These are phyloP conservation scores for Moricandia arvensis DNA, from an alignment of 345 rosid species.

Conservation along the genomic window DNA sequence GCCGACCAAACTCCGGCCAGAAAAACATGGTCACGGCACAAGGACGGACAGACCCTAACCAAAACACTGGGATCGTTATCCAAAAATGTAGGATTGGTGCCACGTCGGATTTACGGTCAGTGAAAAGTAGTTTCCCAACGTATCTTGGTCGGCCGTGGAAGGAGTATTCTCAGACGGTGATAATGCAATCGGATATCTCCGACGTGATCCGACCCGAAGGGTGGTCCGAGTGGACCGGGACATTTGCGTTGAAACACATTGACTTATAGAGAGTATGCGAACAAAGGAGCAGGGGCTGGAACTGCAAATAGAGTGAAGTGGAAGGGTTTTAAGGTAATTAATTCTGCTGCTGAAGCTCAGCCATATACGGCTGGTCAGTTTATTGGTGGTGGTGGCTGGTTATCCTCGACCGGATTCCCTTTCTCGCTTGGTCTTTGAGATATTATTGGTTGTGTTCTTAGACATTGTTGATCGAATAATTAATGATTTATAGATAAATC, in stretches of 20 bases:
- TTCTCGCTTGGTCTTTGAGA: conserved; percentile 59
- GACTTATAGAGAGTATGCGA: conserved; percentile 68
- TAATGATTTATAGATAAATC: conserved; percentile 1
- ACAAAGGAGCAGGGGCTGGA: conserved; percentile 70
- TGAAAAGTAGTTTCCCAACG: conserved; percentile 57
- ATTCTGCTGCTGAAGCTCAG: conserved; percentile 57
- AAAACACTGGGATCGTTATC: conserved; percentile 89
- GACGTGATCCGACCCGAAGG: conserved; percentile 68
- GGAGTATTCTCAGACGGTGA: conserved; percentile 75
- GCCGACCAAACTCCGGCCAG: conserved; percentile 76
- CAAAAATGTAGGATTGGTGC: conserved; percentile 81
- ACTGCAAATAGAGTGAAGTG: conserved; percentile 71
- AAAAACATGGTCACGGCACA: conserved; percentile 97
- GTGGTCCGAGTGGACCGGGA: conserved; percentile 78
- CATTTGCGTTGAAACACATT: conserved; percentile 62
- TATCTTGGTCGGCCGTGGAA: conserved; percentile 95
- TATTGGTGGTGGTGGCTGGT: conserved; percentile 68
- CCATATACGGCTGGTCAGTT: conserved; percentile 51
- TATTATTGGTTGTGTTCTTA: neutral
- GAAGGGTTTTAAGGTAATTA: conserved; percentile 66
- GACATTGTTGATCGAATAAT: neutral
- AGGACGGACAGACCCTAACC: conserved; percentile 82
- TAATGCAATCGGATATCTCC: conserved; percentile 70
- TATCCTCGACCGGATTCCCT: conserved; percentile 74
- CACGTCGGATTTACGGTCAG: conserved; percentile 60